Evolutionary conservation across 1,284 basidiomycete genomes (phyloP), one percentile per base, ranked within the genome.

Genomic region (Fistulina hepatica): DNA sequence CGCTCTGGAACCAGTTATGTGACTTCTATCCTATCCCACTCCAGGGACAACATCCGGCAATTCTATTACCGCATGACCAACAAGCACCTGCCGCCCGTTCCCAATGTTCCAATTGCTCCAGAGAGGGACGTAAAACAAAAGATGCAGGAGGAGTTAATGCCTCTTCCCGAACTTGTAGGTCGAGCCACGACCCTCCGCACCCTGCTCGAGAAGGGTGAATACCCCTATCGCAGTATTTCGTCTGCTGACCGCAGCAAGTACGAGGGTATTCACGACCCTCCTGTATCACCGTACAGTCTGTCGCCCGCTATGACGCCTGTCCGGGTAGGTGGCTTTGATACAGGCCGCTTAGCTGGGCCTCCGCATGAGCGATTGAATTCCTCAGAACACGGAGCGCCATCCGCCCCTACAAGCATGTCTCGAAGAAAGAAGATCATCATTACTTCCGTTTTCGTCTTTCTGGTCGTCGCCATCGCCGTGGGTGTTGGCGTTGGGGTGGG

Each of bases 21-120:
- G 3, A 59, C 69, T 6, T 73, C 71, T 3, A 60, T 73, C 42
- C 59, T 75, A 12, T 71, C 70, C 11, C 56, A 69, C 6, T 58
- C 57, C 16, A 53, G 58, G 15, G 48, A 54, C 20, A 62, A 65
- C 19, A 38, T 66, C 17, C 57, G 52, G 20, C 60, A 59, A 22
- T 52, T 60, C 17, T 47, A 69, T 22, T 49, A 57, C n/a, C 64
- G 67, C 63, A 56, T 61, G 45, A 64, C 54, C 39, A 45, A 40
- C 28, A 76, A 76, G 49, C 71, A 73, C 5, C 52, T 77, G 15
- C 73, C 75, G 5, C 72, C 71, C 1, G 60, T 77, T 13, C 74
- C 74, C 12, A 56, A 55, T 12, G 60, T 71, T 11, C 63, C 69
- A 4, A 53, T 62, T 40, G 62, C 67, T 23, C 55, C 65, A 13